phyloP scores from a whole-genome alignment of 176 grass and related monocot genomes.

The Musa troglodytarum region DNA sequence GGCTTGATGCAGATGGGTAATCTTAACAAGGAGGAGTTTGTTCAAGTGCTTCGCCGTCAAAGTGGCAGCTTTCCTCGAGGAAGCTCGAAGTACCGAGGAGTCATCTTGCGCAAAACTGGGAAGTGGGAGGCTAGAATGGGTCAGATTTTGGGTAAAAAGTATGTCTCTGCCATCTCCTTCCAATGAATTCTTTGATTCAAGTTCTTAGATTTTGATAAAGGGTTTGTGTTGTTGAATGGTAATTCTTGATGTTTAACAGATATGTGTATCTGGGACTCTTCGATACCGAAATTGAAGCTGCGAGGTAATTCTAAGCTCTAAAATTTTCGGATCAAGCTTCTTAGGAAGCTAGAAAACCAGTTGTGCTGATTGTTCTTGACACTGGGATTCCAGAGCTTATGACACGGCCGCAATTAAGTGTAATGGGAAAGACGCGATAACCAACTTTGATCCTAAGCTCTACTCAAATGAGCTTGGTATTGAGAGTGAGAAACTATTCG shows the following conservation, averaged over 20 bases:
- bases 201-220: not conserved
- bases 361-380: not conserved
- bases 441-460: slow-evolving; percentile 16
- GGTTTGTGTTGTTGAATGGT: not conserved
- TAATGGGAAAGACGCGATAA: slow-evolving; percentile 17
- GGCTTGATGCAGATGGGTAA: slow-evolving; percentile 9
- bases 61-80: slow-evolving; percentile 13
- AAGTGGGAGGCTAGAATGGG: slow-evolving; percentile 25
- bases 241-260: not conserved
- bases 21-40: slow-evolving; percentile 20
- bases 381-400: slow-evolving; percentile 7
- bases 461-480: not conserved
- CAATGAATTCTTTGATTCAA: not conserved
- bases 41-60: slow-evolving; percentile 15
- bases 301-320: not conserved
- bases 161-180: not conserved
- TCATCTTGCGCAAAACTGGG: slow-evolving; percentile 19
- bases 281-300: slow-evolving; percentile 15
- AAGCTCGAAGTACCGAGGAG: slow-evolving; percentile 16
- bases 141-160: slow-evolving; percentile 16
- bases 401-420: slow-evolving; percentile 20
- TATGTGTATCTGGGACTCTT: slow-evolving; percentile 22
- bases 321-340: not conserved
- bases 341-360: not conserved
- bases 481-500: not conserved